These are phyloP conservation scores for Daedalea quercina DNA, from an alignment of 768 basidiomycete genomes.

Conservation along the genomic window DNA sequence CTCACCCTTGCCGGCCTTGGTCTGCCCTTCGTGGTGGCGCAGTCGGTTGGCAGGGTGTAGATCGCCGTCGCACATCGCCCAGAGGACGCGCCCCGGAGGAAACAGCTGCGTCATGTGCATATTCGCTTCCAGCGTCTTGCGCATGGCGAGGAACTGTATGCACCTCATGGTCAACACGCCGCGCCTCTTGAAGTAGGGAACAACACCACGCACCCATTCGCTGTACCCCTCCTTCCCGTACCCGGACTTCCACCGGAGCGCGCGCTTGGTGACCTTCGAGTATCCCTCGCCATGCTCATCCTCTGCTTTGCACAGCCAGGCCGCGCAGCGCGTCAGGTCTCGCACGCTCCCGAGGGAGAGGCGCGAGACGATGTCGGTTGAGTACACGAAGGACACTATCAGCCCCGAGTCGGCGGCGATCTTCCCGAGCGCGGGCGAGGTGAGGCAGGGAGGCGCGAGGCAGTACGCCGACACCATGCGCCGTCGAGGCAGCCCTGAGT, in stretches of 20 bases:
- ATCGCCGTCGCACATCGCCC: constrained; percentile 73
- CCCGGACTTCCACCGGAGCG: constrained; percentile 58
- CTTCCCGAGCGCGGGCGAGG: constrained; percentile 51
- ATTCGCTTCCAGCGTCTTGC: constrained; percentile 81
- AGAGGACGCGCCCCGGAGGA: constrained; percentile 72
- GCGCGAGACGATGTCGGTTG: constrained; percentile 75
- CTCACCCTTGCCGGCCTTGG: constrained; percentile 31
- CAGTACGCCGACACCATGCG: constrained; percentile 69
- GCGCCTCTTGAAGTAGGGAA: background rate
- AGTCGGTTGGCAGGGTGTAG: constrained; percentile 51
- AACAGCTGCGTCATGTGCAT: constrained; percentile 69
- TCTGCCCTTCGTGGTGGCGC: constrained; percentile 13
- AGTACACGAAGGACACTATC: constrained; percentile 75
- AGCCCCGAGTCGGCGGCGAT: constrained; percentile 54
- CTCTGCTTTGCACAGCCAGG: constrained; percentile 77
- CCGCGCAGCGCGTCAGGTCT: constrained; percentile 66
- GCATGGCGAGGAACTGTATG: constrained; percentile 63
- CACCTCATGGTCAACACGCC: background rate
- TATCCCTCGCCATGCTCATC: constrained; percentile 33
- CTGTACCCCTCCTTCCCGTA: constrained; percentile 49
- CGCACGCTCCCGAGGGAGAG: constrained; percentile 73
- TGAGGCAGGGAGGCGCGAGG: constrained; percentile 75
- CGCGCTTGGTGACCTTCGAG: constrained; percentile 34
- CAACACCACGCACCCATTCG: constrained; percentile 37
- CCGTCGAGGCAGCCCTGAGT: constrained; percentile 64